phyloP scores from a whole-genome alignment of 306 rosid species.

The Rosa multiflora region DNA sequence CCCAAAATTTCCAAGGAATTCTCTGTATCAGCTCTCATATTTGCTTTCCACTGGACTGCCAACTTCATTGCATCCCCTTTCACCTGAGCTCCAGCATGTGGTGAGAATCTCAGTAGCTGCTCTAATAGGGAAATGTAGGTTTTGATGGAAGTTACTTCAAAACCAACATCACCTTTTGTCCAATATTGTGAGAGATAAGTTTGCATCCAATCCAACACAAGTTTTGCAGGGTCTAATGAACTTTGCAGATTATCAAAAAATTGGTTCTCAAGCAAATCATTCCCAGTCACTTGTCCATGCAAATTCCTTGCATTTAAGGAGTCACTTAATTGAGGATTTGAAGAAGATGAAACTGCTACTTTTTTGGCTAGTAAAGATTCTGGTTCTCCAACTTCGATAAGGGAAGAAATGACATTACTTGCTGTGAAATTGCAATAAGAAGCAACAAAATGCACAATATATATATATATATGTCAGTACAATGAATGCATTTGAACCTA shows the following conservation, averaged over 20 bases:
- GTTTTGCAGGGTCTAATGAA: slow-evolving; percentile 49
- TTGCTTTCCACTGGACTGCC: slow-evolving; percentile 44
- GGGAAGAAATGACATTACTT: not conserved
- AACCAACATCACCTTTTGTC: slow-evolving; percentile 21
- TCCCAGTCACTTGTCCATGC: too few relatives aligned
- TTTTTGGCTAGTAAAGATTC: not conserved
- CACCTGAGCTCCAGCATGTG: slow-evolving; percentile 33
- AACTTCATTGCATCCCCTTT: slow-evolving; percentile 46
- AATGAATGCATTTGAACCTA: not conserved
- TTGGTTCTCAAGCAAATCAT: too few relatives aligned
- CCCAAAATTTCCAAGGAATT: slow-evolving; percentile 37
- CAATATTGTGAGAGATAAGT: slow-evolving; percentile 26
- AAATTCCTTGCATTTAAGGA: too few relatives aligned
- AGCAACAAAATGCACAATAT: not conserved
- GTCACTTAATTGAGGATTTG: too few relatives aligned
- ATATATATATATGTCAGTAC: too few relatives aligned
- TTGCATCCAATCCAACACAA: slow-evolving; percentile 45
- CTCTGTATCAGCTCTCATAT: slow-evolving; percentile 13
- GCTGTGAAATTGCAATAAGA: not conserved
- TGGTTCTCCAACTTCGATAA: not conserved
- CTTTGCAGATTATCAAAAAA: slow-evolving; percentile 21
- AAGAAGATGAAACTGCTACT: too few relatives aligned
- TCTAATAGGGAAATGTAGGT: slow-evolving; percentile 31
- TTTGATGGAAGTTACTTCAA: slow-evolving; percentile 20
- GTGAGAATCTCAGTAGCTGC: slow-evolving; percentile 41